These are phyloP conservation scores for Xylaria bambusicola DNA, from an alignment of 495 filamentous ascomycete genomes.

Conservation along the genomic window DNA sequence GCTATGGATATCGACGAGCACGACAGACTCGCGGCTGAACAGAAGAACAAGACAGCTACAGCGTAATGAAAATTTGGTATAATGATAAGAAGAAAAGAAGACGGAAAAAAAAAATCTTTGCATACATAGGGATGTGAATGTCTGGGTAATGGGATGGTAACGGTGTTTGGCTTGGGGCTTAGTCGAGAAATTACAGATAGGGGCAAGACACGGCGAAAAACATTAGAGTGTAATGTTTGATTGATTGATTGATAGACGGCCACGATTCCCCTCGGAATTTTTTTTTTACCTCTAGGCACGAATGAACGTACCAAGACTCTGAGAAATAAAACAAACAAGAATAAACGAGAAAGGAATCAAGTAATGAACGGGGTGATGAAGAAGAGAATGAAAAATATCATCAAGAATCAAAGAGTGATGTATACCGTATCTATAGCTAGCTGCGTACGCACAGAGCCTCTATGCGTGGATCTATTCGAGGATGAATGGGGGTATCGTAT, in stretches of 20 bases:
- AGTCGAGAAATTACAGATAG: not conserved
- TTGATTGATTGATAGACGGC: constrained; percentile 34
- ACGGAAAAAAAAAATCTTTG: not conserved
- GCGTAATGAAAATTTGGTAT: constrained; percentile 4
- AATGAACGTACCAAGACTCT: constrained; percentile 10
- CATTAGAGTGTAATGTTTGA: constrained; percentile 26
- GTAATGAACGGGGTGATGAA: too few species aligned
- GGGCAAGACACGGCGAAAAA: not conserved
- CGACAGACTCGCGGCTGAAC: constrained; percentile 66
- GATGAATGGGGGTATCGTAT: constrained; percentile 14
- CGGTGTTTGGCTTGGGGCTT: not conserved
- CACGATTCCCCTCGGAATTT: too few species aligned
- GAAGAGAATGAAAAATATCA: not conserved
- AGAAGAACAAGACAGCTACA: constrained; percentile 29
- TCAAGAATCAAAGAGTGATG: not conserved
- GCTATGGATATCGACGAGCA: constrained; percentile 95
- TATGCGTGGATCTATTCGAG: too few species aligned
- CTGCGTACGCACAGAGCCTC: too few species aligned
- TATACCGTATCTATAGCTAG: constrained; percentile 7
- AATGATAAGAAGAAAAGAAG: not conserved
- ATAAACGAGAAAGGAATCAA: not conserved
- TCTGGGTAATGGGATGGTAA: constrained; percentile 1
- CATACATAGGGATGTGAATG: constrained; percentile 8
- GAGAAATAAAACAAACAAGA: not conserved
- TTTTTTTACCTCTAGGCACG: constrained; percentile 21